Percentiles rank a stretch among this genome's conserved stretches.
Evolutionary conservation across 2,329 filamentous ascomycete genomes (phyloP).

Genomic region (Colletotrichum sansevieriae): DNA sequence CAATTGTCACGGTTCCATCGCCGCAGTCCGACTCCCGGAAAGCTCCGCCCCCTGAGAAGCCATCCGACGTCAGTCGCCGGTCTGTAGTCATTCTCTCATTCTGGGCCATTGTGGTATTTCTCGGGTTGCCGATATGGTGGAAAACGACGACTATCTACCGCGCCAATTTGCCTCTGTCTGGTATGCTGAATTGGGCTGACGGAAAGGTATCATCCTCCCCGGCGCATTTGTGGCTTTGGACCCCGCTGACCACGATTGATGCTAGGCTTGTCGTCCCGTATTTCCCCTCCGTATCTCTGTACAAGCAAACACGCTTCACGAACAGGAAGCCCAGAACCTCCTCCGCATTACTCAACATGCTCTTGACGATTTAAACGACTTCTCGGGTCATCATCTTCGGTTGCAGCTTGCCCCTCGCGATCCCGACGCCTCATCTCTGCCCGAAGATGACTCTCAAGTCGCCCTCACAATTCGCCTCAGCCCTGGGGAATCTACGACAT

Average conservation of each 20-base stretch:
- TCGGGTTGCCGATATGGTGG: conserved; percentile 97
- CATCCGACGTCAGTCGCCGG: conserved; percentile 76
- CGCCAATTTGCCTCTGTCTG: conserved; percentile 82
- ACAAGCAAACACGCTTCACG: conserved; percentile 74
- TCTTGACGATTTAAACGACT: conserved; percentile 88
- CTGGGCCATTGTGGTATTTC: conserved; percentile 85
- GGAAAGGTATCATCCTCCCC: conserved; percentile 72
- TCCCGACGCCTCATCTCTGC: conserved; percentile 46
- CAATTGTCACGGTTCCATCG: conserved; percentile 2
- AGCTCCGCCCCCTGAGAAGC: conserved; percentile 82
- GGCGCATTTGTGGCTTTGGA: neutral
- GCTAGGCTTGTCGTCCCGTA: conserved; percentile 85
- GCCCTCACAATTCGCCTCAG: conserved; percentile 80
- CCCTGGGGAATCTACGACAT: conserved; percentile 71
- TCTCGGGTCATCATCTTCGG: conserved; percentile 85
- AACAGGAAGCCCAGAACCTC: conserved; percentile 78
- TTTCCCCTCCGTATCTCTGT: conserved; percentile 89
- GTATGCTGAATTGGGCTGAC: conserved; percentile 93
- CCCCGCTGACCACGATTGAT: conserved; percentile 3
- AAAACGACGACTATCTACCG: conserved; percentile 93
- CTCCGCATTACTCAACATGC: conserved; percentile 86
- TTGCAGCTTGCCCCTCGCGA: conserved; percentile 70
- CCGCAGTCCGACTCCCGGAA: conserved; percentile 49
- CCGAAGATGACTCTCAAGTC: conserved; percentile 61
- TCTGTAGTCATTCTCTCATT: conserved; percentile 86